phyloP scores from a whole-genome alignment of 1,284 basidiomycete species.

The Apiotrichum porosum region DNA sequence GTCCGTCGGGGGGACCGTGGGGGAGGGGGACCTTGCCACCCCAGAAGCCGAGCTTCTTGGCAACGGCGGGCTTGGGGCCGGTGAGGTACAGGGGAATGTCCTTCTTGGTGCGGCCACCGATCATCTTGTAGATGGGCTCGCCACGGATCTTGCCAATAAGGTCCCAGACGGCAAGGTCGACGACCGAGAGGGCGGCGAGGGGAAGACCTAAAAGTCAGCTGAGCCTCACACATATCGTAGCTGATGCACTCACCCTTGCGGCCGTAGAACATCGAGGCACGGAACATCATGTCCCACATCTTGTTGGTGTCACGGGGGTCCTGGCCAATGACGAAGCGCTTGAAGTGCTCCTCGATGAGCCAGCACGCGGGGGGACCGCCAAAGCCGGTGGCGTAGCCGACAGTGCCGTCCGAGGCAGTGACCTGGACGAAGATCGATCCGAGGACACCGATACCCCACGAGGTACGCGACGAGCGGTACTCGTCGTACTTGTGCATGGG shows the following conservation, averaged over 20 bases:
- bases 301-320: constrained; percentile 54
- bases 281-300: constrained; percentile 52
- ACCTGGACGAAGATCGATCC: constrained; percentile 55
- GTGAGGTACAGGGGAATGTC: constrained; percentile 55
- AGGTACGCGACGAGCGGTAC: constrained; percentile 51
- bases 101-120: constrained; percentile 54
- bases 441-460: constrained; percentile 50
- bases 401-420: constrained; percentile 53
- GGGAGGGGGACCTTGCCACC: constrained; percentile 54
- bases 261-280: constrained; percentile 55
- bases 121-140: constrained; percentile 58
- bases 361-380: constrained; percentile 57
- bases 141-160: constrained; percentile 55
- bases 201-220: constrained; percentile 45
- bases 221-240: not conserved
- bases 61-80: constrained; percentile 51
- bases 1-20: constrained; percentile 53
- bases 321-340: constrained; percentile 54
- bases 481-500: constrained; percentile 53
- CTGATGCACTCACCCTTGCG: constrained; percentile 46
- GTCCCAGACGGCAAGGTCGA: constrained; percentile 55
- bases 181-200: constrained; percentile 54
- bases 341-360: constrained; percentile 56
- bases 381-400: constrained; percentile 54
- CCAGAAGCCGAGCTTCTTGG: constrained; percentile 55